Conservation (phyloP, 1,284 basidiomycete species). For the Dichomitus squalens region DNA sequence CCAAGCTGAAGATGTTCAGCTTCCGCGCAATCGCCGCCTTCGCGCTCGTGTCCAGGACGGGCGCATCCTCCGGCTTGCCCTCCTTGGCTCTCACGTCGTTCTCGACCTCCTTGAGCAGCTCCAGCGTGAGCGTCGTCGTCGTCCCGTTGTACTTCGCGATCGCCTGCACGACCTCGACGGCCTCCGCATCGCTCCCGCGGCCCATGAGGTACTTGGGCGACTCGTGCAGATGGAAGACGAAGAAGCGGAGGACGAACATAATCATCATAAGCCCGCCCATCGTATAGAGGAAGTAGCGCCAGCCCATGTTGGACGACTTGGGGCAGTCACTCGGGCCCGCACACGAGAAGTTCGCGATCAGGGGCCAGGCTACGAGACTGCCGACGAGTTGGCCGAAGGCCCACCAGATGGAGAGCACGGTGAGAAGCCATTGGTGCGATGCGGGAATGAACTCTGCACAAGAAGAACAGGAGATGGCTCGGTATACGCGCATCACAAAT, state of each 20-base stretch:
- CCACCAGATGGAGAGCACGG: conserved; percentile 69
- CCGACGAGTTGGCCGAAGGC: conserved; percentile 62
- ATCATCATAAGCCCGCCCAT: conserved; percentile 66
- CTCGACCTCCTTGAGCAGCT: conserved; percentile 43
- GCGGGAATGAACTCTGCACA: conserved; percentile 57
- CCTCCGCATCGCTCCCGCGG: conserved; percentile 69
- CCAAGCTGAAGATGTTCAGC: conserved; percentile 44
- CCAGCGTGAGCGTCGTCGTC: conserved; percentile 47
- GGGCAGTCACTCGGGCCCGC: conserved; percentile 40
- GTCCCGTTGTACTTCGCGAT: conserved; percentile 73
- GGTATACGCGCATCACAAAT: background rate
- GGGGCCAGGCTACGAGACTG: conserved; percentile 66
- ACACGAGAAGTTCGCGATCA: conserved; percentile 67
- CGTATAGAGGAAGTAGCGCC: conserved; percentile 70
- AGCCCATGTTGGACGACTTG: conserved; percentile 63
- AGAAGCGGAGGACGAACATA: conserved; percentile 69
- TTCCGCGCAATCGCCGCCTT: conserved; percentile 43
- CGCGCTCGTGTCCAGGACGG: conserved; percentile 33
- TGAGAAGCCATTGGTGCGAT: conserved; percentile 64
- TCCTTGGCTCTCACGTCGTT: conserved; percentile 14
- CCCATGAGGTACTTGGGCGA: conserved; percentile 78
- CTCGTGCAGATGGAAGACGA: conserved; percentile 75
- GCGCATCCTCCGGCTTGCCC: conserved; percentile 21
- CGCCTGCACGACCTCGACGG: conserved; percentile 67
- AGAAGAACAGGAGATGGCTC: background rate